Evolutionary conservation across 345 rosid species (phyloP).

Genomic region (Iberis pinnata): DNA sequence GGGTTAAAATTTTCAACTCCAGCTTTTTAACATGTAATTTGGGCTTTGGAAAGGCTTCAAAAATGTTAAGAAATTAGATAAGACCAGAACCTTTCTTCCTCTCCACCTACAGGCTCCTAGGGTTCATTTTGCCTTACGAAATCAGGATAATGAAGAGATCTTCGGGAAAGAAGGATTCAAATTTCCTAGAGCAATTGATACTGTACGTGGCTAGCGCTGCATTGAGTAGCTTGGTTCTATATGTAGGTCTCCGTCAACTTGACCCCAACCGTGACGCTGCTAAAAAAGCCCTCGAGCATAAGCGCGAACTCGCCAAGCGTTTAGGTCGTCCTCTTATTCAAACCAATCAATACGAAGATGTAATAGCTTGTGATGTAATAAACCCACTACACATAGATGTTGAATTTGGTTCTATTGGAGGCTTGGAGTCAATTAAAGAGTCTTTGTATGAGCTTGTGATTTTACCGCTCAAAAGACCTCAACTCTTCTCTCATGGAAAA

Average conservation of each 20-base stretch:
- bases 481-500: conserved; percentile 74
- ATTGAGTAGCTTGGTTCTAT: conserved; percentile 61
- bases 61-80: too few species aligned
- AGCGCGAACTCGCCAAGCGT: conserved; percentile 76
- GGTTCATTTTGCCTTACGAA: too few species aligned
- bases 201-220: conserved; percentile 98
- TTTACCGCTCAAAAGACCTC: conserved; percentile 79
- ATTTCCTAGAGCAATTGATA: conserved; percentile 61
- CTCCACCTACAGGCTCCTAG: too few species aligned
- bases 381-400: conserved; percentile 88
- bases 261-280: conserved; percentile 89
- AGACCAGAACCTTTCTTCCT: too few species aligned
- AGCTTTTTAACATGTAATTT: too few species aligned
- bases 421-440: conserved; percentile 68
- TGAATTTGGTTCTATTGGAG: conserved; percentile 84
- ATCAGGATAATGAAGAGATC: conserved; percentile 38
- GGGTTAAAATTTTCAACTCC: too few species aligned
- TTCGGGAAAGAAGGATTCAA: conserved; percentile 38
- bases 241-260: conserved; percentile 68
- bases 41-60: too few species aligned
- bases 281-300: conserved; percentile 76
- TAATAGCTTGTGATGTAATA: conserved; percentile 89
- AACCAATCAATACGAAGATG: conserved; percentile 94
- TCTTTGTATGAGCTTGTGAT: conserved; percentile 84
- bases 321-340: conserved; percentile 81